These are phyloP conservation scores for Saccharomyces cerevisiae DNA, from an alignment of 805 yeast species.

Conservation along the genomic window DNA sequence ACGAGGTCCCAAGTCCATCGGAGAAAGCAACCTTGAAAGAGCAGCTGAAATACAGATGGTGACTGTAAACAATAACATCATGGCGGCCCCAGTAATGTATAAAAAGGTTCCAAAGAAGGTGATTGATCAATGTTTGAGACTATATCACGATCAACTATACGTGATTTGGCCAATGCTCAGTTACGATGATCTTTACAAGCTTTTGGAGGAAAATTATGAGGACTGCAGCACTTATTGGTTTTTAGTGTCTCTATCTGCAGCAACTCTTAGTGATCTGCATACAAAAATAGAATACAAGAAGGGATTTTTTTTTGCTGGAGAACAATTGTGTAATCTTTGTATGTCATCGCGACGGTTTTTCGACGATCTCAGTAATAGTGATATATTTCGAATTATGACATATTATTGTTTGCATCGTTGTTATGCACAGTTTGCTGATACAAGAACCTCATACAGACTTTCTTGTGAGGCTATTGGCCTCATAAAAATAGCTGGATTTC, in stretches of 20 bases:
- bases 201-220: neutral
- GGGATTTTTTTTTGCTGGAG: constrained; percentile 65
- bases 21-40: neutral
- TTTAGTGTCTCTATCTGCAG: neutral
- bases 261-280: constrained; percentile 42
- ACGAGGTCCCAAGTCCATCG: neutral
- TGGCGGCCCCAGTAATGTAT: neutral
- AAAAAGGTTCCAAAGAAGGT: neutral
- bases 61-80: too few species aligned
- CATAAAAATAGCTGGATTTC: neutral
- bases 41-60: neutral
- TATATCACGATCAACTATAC: neutral
- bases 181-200: neutral
- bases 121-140: neutral
- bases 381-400: too few species aligned
- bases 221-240: neutral
- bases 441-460: neutral
- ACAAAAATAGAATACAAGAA: constrained; percentile 69
- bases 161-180: neutral
- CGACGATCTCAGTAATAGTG: constrained; percentile 40
- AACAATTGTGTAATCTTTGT: constrained; percentile 50
- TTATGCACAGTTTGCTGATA: too few species aligned
- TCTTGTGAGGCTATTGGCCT: neutral
- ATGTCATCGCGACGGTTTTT: constrained; percentile 93
- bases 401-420: neutral